Conservation (phyloP, 306 rosid genomes). For the Chamaecrista fasciculata region DNA sequence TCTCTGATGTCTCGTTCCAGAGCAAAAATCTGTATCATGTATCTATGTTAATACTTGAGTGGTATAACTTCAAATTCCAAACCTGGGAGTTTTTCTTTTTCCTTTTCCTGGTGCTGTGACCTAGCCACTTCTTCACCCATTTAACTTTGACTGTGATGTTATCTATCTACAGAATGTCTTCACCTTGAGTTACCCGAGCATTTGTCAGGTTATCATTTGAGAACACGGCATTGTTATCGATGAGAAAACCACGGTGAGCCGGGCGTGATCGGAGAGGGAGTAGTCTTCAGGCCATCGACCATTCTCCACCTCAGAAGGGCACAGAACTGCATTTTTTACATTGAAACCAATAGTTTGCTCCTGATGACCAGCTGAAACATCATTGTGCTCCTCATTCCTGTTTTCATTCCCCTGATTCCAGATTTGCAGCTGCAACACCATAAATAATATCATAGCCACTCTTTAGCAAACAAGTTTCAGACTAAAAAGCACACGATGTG, state of each 20-base stretch:
- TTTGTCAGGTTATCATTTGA: conserved; percentile 25
- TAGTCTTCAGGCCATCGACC: conserved; percentile 88
- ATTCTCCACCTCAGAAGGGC: conserved; percentile 81
- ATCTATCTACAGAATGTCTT: conserved; percentile 8
- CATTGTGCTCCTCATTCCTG: conserved; percentile 21
- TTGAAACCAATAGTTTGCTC: conserved; percentile 71
- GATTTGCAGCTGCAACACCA: conserved; percentile 56
- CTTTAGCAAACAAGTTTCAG: conserved; percentile 1
- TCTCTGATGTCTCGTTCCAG: not conserved
- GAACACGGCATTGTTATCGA: conserved; percentile 63
- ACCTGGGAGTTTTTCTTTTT: too few species aligned
- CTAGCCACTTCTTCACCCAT: not conserved
- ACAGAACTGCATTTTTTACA: conserved; percentile 72
- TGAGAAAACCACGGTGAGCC: conserved; percentile 74
- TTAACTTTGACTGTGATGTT: conserved; percentile 16
- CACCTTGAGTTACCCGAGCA: conserved; percentile 14
- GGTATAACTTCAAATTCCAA: not conserved
- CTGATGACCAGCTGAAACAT: conserved; percentile 32
- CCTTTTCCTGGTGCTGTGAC: conserved; percentile 1
- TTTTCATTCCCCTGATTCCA: conserved; percentile 59
- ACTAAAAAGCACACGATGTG: not conserved
- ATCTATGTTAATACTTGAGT: not conserved
- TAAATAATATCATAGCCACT: not conserved
- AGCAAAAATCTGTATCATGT: too few species aligned
- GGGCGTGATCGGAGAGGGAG: conserved; percentile 87